Percentiles rank a stretch among this genome's conserved stretches.
Evolutionary conservation across 306 rosid genomes (phyloP).

Genomic region (Benincasa hispida): DNA sequence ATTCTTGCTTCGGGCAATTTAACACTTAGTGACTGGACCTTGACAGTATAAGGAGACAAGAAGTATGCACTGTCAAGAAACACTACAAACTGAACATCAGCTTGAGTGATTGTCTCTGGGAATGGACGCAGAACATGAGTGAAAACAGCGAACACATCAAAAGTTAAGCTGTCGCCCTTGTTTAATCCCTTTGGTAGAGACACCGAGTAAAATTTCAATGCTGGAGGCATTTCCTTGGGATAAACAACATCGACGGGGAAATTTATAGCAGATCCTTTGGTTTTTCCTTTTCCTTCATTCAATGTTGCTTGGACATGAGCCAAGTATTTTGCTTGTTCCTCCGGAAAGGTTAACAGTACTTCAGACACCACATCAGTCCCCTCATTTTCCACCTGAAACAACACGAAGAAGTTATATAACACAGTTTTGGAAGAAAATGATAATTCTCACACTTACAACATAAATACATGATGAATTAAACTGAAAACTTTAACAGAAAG

Average conservation of each 20-base stretch:
- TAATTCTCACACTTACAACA: no score
- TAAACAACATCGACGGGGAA: constrained; percentile 37
- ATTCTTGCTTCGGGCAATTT: constrained; percentile 84
- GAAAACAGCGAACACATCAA: constrained; percentile 66
- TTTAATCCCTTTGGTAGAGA: constrained; percentile 64
- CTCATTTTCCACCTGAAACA: constrained; percentile 59
- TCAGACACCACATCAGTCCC: constrained; percentile 51
- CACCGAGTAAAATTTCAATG: constrained; percentile 50
- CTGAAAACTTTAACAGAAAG: no score
- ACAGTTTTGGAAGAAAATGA: no score
- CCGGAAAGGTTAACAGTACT: constrained; percentile 61
- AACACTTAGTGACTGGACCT: constrained; percentile 52
- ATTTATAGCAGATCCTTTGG: constrained; percentile 31
- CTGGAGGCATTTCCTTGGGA: constrained; percentile 46
- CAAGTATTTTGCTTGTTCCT: constrained; percentile 43
- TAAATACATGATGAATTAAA: no score
- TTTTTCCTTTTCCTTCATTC: constrained; percentile 66
- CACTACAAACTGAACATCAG: constrained; percentile 75
- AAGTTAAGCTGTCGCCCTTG: constrained; percentile 46
- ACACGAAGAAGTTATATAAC: not conserved
- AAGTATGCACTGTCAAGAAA: constrained; percentile 68
- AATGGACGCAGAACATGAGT: constrained; percentile 56
- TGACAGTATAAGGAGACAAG: constrained; percentile 75
- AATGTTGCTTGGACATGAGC: constrained; percentile 42
- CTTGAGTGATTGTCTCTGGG: constrained; percentile 82